Conservation (phyloP, 257 asterid genomes). For the Solanum dulcamara region DNA sequence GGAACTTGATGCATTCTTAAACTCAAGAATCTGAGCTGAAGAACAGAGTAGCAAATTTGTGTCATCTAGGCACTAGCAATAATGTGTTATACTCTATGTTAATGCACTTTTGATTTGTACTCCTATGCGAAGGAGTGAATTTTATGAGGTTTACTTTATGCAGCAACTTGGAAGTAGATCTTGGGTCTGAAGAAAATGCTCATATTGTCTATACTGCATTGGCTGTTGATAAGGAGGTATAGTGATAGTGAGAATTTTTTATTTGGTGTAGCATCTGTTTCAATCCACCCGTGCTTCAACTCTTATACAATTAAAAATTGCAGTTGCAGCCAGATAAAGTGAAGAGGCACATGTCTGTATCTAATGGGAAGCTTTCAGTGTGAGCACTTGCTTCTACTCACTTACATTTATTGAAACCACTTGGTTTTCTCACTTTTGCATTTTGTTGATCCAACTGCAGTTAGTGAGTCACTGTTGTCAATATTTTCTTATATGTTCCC, state of each 20-base stretch:
- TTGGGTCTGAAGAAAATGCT: constrained; percentile 52
- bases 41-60: background rate
- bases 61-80: background rate
- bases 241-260: background rate
- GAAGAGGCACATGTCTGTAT: constrained; percentile 50
- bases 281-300: background rate
- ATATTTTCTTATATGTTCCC: background rate
- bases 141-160: constrained; percentile 3
- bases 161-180: constrained; percentile 82
- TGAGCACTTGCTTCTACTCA: constrained; percentile 15
- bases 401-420: background rate
- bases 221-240: constrained; percentile 85
- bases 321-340: constrained; percentile 96
- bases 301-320: constrained; percentile 4
- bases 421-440: background rate
- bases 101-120: background rate
- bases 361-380: constrained; percentile 72
- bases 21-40: background rate
- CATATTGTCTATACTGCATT: constrained; percentile 52
- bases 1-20: background rate
- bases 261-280: background rate
- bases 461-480: background rate
- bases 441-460: background rate
- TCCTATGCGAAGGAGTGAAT: background rate
- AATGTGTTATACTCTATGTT: background rate